Evolutionary conservation across 805 yeast species (phyloP), one percentile per base, ranked within the genome.

Genomic region (Yamadazyma sp.): DNA sequence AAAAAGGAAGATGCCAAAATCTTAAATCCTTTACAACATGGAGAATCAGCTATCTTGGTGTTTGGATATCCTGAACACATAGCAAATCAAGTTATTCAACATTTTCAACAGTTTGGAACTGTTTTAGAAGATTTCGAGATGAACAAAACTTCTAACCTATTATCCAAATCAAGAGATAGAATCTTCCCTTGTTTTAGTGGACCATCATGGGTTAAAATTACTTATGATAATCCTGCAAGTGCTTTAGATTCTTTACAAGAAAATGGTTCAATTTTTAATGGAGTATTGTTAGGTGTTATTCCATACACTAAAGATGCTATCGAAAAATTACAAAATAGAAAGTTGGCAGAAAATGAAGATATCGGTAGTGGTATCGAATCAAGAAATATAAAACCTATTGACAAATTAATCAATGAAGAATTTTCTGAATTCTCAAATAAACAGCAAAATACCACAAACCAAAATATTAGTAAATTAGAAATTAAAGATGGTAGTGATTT

Each of bases 41-140:
- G 58, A 22, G 87, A 79, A 36, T 69, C 78, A 31, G 84, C 95
- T 0, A 83, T 91, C 1, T 61, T 89, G 19, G 86, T 91, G 3
- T 87, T 84, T 60, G 98, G 98, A 1, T 91, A 86, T 55, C 87
- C 94, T 1, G 94, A 88, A 50, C 69, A 78, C 2, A 70, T 80
- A 44, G 78, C 94, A 7, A 73, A 71, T 21, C 70, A 71, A 23
- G 76, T 91, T 2, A 70, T 91, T 24, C 75, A 76, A 34, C 85
- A 79, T 56, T 91, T 88, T 50, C 69, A 79, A 16, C 82, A 82
- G 48, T 86, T 82, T 57, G 98, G 98, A 14, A 70, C 69, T 18
- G 78, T 91, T 26, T 56, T 86, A 37, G 96, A 88, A 46, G 82
- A 84, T 49, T 80, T 84, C 48, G 80, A 79, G 45, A 53, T 48